These are phyloP conservation scores for Agrostemma githago DNA, from an alignment of 148 eudicot species.

Conservation along the genomic window DNA sequence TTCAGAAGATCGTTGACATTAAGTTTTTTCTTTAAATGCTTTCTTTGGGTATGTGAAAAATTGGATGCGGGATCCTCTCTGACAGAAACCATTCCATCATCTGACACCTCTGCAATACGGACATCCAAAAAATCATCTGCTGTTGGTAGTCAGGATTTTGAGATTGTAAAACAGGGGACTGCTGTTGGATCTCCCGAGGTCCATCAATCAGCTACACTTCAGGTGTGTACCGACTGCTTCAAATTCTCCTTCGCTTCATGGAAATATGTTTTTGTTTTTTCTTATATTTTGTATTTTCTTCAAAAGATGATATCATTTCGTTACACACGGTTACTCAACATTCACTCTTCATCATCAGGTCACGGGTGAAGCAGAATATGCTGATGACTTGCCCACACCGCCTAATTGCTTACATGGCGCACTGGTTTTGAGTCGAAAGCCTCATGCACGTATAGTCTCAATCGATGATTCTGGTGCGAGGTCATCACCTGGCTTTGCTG, in stretches of 20 bases:
- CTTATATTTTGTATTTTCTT: background rate
- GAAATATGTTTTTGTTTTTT: background rate
- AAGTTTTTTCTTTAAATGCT: slow-evolving; percentile 92
- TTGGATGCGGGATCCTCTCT: slow-evolving; percentile 50
- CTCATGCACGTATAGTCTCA: slow-evolving; percentile 89
- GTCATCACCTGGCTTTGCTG: slow-evolving; percentile 75
- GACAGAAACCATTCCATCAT: slow-evolving; percentile 40
- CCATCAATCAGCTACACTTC: slow-evolving; percentile 88
- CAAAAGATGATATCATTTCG: background rate
- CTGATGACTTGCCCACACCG: slow-evolving; percentile 83
- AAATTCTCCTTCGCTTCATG: background rate
- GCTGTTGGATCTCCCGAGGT: slow-evolving; percentile 96
- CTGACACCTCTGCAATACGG: slow-evolving; percentile 74
- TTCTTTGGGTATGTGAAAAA: slow-evolving; percentile 69
- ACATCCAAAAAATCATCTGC: slow-evolving; percentile 62
- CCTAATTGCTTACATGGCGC: slow-evolving; percentile 83
- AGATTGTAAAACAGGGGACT: slow-evolving; percentile 70
- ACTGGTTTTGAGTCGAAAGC: slow-evolving; percentile 71
- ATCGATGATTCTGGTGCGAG: slow-evolving; percentile 76
- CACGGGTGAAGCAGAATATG: slow-evolving; percentile 94
- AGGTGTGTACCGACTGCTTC: slow-evolving; percentile 37
- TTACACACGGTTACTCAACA: background rate
- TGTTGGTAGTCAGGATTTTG: slow-evolving; percentile 76
- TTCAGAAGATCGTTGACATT: slow-evolving; percentile 74
- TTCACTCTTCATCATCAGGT: slow-evolving; percentile 39